A percentile compares a stretch with the other conserved stretches of the same genome.
Evolutionary conservation across 352 stramenopile species (phyloP).

Genomic region (Globisporangium cylindrosporum): DNA sequence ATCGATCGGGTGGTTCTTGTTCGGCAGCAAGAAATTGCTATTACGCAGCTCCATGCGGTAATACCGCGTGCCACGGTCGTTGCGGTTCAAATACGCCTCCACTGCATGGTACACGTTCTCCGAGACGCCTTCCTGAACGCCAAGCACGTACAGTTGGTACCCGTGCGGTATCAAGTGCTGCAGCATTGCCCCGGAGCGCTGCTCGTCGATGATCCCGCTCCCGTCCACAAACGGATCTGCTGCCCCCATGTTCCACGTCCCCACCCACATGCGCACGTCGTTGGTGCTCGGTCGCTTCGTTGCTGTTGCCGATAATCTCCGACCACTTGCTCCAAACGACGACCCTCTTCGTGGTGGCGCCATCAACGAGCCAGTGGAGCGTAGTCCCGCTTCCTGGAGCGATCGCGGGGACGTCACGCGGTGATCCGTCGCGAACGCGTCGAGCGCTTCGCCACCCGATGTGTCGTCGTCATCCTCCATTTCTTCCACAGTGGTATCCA

Average conservation of each 20-base stretch:
- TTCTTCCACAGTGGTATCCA: conserved; percentile 37
- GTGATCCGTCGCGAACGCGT: conserved; percentile 1
- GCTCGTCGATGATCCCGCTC: conserved; percentile 71
- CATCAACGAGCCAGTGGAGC: conserved; percentile 38
- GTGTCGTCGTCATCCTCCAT: conserved; percentile 20
- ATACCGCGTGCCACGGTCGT: conserved; percentile 52
- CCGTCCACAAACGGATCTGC: conserved; percentile 76
- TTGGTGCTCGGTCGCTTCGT: conserved; percentile 34
- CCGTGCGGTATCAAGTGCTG: conserved; percentile 71
- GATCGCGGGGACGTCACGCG: conserved; percentile 61
- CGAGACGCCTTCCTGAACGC: conserved; percentile 82
- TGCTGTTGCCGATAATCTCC: conserved; percentile 5
- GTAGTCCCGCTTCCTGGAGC: conserved; percentile 56
- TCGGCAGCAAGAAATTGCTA: conserved; percentile 57
- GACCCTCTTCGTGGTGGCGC: conserved; percentile 14
- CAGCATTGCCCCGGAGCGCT: conserved; percentile 67
- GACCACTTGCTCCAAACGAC: neutral
- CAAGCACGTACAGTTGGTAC: conserved; percentile 86
- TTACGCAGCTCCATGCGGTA: conserved; percentile 78
- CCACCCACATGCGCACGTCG: conserved; percentile 79
- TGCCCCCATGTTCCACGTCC: conserved; percentile 86
- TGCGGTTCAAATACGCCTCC: conserved; percentile 73
- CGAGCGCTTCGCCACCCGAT: conserved; percentile 1
- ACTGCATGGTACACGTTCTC: conserved; percentile 85
- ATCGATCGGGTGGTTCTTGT: conserved; percentile 65